Base-by-base conservation (phyloP, 495 filamentous ascomycete species). In the Penicillium maclennaniae region DNA sequence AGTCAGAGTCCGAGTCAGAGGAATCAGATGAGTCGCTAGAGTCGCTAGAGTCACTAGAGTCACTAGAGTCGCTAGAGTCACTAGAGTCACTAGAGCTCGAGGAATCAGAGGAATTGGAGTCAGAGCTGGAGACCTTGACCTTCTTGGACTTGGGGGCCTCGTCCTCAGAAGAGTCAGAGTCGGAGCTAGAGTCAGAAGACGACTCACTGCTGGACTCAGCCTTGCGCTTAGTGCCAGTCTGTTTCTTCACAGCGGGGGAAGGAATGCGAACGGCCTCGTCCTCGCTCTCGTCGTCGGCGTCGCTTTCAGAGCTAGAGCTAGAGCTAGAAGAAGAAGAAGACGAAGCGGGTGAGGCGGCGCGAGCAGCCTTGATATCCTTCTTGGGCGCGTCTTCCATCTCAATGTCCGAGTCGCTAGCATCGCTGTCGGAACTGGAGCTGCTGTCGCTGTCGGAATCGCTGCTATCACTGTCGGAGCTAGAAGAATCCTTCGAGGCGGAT, bases 241-340 rank as follows among this genome's bases (percentile, higher is more conserved):
- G 39, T 52, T 79, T 59, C 58, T 61, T 75, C 28, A 68, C 52
- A 23, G 67, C 56, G 58, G 63, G 53, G 19, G 67, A 62, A 19
- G 64, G 49, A 10, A 56, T 42, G 23, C 72, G 59, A 38, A 71
- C 57, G 15, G 62, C 60, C 46, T 68, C 59, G 6, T 66, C 63
- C 50, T 85, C 80, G 38, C 84, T 77, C 57, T 79, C 80, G 44
- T 82, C 81, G 54, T 86, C 82, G 15, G 78, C 78, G 45, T 85
- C 83, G 62, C 80, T 85, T 27, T 84, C 83, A 26, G 80, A 85
- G 50, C 71, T 75, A 38, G 73, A 80, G 2, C 72, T 74, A 25
- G 75, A 74, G 27, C 70, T 72, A 6, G 75, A 75, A 4, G 71
- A 74, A 4, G 71, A 74, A 14, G 77, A 77, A 10, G 76, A 75